Evolutionary conservation across 768 basidiomycete genomes (phyloP), one percentile per base, ranked within the genome.

Genomic region (Cystobasidium onofrii): DNA sequence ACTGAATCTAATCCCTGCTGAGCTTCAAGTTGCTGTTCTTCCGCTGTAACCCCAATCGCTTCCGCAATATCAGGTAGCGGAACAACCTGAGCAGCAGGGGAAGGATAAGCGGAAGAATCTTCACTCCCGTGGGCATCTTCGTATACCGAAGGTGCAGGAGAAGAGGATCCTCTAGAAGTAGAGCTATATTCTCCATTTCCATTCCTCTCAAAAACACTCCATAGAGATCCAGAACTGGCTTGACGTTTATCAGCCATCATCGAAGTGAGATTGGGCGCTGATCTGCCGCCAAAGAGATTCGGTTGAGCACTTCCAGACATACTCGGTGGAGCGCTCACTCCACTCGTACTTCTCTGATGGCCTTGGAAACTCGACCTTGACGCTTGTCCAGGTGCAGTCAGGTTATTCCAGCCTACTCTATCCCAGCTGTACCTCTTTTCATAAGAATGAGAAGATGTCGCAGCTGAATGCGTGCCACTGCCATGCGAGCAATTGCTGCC

Each of bases 111-210:
- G 20, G 57, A 60, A 27, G 63, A 64, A 23, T 64, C 34, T n/a
- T 71, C 69, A 23, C 36, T 55, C 55, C 52, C 69, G 9, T 71
- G 69, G 10, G 69, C 69, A 2, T 52, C 52, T 46, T 71, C 69
- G 39, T 71, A 71, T 29, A 71, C 39, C 69, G 69, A 71, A 29
- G 69, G 69, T 4, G 69, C 54, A 34, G 69, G 69, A 23, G 65
- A 50, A 27, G 69, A 71, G 13, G 69, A 55, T 10, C 46, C 55
- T n/a, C 33, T 34, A 29, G 69, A 71, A 20, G 20, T 17, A 41
- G 69, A 31, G 20, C 25, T 7, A 20, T 7, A 29, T 34, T 69
- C 46, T 12, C 44, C 44, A 18, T 71, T 46, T 12, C 44, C 44
- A 18, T 71, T 46, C 46, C 54, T 36, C 13, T 61, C 31, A 44